phyloP scores from a whole-genome alignment of 441 rosid genomes.

The Corymbia calophylla region DNA sequence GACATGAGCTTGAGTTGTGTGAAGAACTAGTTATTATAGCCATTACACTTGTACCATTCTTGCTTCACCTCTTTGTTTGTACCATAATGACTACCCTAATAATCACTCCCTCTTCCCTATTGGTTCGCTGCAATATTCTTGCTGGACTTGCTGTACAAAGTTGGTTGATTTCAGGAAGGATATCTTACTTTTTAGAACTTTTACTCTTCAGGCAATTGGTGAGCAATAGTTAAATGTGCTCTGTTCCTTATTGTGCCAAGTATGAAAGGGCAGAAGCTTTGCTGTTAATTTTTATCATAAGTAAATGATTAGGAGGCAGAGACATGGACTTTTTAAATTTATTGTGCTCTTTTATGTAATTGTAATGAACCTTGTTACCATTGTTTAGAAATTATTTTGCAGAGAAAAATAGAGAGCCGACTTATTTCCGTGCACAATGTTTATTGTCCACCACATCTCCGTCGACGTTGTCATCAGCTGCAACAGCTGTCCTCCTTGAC shows the following conservation, averaged over 20 bases:
- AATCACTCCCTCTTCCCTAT: neutral
- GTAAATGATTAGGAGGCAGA: neutral
- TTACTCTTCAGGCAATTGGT: neutral
- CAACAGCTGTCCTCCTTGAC: conserved; percentile 46
- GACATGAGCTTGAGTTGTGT: neutral
- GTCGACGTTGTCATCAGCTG: conserved; percentile 14
- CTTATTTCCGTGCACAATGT: conserved; percentile 54
- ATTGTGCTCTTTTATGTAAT: neutral
- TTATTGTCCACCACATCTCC: conserved; percentile 55
- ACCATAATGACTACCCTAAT: neutral
- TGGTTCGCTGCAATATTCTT: neutral
- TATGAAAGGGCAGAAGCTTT: neutral
- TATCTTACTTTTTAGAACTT: neutral
- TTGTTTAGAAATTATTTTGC: conserved; percentile 25
- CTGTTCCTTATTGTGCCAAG: neutral
- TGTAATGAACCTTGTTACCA: neutral
- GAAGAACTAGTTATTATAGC: neutral
- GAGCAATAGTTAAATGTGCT: neutral
- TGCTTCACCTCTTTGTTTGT: neutral
- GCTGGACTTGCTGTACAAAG: neutral
- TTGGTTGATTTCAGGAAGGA: neutral
- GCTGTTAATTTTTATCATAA: neutral
- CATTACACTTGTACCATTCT: neutral
- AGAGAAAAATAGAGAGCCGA: conserved; percentile 54
- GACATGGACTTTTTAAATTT: neutral